Conservation (phyloP, 2,329 filamentous ascomycete species). For the Paramyrothecium sp. region DNA sequence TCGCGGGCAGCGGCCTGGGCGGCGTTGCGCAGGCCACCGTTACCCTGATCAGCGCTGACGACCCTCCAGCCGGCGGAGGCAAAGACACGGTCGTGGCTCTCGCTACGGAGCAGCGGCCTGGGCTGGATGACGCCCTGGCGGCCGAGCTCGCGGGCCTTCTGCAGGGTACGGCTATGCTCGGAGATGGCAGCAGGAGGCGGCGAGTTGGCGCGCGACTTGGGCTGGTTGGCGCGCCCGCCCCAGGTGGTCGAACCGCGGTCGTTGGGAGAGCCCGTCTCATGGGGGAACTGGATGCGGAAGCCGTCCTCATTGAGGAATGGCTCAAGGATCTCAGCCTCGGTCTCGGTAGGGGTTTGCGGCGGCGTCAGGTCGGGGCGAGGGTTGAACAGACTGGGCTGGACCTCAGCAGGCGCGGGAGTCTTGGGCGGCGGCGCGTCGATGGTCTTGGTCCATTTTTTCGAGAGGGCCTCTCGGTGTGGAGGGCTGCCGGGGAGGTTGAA, state of each 20-base stretch:
- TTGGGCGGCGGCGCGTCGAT: slow-evolving; percentile 14
- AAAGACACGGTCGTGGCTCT: slow-evolving; percentile 68
- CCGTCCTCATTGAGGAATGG: slow-evolving; percentile 59
- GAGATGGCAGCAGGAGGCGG: slow-evolving; percentile 75
- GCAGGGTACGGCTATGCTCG: slow-evolving; percentile 58
- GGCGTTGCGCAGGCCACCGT: slow-evolving; percentile 87
- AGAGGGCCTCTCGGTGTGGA: slow-evolving; percentile 32
- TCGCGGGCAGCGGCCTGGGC: slow-evolving; percentile 73
- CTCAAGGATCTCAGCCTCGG: slow-evolving; percentile 42
- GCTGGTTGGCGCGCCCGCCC: slow-evolving; percentile 75
- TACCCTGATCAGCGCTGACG: slow-evolving; percentile 84
- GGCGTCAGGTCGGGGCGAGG: slow-evolving; percentile 48
- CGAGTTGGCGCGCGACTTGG: slow-evolving; percentile 70
- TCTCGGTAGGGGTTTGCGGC: slow-evolving; percentile 50
- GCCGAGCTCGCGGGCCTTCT: slow-evolving; percentile 57
- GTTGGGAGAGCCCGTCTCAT: slow-evolving; percentile 59
- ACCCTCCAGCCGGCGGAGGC: slow-evolving; percentile 80
- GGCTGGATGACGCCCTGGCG: slow-evolving; percentile 59
- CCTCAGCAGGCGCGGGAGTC: slow-evolving; percentile 24
- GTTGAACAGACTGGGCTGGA: slow-evolving; percentile 53
- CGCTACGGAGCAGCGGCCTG: slow-evolving; percentile 48
- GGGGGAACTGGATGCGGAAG: slow-evolving; percentile 54
- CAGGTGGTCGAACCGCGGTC: slow-evolving; percentile 76
- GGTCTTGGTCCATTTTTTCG: slow-evolving; percentile 25
- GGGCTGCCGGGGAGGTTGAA: slow-evolving; percentile 68